phyloP scores from a whole-genome alignment of 495 filamentous ascomycete species.

The Acidiella bohemica region DNA sequence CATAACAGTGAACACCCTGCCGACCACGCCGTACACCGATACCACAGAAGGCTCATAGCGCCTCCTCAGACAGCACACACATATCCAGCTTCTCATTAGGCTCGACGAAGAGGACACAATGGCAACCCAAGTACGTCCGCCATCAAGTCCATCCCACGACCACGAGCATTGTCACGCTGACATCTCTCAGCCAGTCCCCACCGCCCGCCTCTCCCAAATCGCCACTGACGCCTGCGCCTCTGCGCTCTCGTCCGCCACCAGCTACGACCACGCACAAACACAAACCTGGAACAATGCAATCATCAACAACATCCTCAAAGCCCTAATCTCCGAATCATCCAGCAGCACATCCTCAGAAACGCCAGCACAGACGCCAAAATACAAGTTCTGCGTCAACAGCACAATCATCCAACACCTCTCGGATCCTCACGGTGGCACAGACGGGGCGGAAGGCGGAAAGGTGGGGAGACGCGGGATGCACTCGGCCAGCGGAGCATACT shows the following conservation, averaged over 20 bases:
- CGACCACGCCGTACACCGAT: too few species aligned
- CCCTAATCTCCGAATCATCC: slow-evolving; percentile 64
- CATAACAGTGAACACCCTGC: too few species aligned
- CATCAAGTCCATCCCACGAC: too few species aligned
- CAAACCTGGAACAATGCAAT: slow-evolving; percentile 78
- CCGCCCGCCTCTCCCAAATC: slow-evolving; percentile 67
- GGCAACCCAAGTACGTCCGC: slow-evolving; percentile 11
- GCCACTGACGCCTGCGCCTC: slow-evolving; percentile 61
- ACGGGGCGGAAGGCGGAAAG: slow-evolving; percentile 32
- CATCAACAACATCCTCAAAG: slow-evolving; percentile 78
- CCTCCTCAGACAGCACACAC: too few species aligned
- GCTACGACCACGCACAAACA: slow-evolving; percentile 71
- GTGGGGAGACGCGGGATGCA: slow-evolving; percentile 89
- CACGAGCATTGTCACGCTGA: slow-evolving; percentile 3
- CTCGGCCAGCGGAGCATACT: slow-evolving; percentile 84
- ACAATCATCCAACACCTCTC: slow-evolving; percentile 86
- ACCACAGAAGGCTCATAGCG: too few species aligned
- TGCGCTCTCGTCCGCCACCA: slow-evolving; percentile 52
- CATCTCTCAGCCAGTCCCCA: slow-evolving; percentile 51
- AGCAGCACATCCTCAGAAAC: slow-evolving; percentile 25
- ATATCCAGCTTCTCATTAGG: too few species aligned
- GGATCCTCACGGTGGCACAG: slow-evolving; percentile 31
- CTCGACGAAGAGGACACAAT: too few species aligned
- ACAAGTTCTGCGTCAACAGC: slow-evolving; percentile 91
- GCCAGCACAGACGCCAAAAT: slow-evolving; percentile 23